Evolutionary conservation across 1,284 basidiomycete species (phyloP).

Genomic region (Puccinia polysora): DNA sequence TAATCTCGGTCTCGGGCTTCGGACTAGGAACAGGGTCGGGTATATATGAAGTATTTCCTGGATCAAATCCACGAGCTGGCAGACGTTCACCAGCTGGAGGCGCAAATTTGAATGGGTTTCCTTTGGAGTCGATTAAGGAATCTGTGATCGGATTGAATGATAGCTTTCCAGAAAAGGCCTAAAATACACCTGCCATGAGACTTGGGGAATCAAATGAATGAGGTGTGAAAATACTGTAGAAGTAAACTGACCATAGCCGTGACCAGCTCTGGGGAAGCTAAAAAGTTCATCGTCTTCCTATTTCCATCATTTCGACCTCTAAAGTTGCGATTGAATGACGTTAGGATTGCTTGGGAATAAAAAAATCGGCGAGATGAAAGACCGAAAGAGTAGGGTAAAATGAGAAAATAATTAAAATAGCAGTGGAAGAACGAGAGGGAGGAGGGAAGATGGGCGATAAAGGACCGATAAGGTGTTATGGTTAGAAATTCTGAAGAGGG

Average conservation of each 20-base stretch:
- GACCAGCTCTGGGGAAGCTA: constrained; percentile 93
- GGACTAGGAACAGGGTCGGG: constrained; percentile 66
- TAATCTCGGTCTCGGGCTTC: constrained; percentile 70
- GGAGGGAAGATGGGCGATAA: too few species aligned
- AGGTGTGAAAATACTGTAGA: constrained; percentile 43
- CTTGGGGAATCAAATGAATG: background rate
- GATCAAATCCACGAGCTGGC: constrained; percentile 74
- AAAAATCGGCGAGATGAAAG: too few species aligned
- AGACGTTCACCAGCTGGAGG: constrained; percentile 80
- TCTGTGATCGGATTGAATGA: constrained; percentile 93
- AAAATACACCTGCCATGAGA: background rate
- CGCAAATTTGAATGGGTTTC: constrained; percentile 70
- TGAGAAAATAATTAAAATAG: too few species aligned
- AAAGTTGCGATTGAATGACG: constrained; percentile 98
- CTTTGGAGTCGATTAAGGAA: constrained; percentile 60
- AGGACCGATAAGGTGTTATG: too few species aligned
- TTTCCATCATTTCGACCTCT: constrained; percentile 97
- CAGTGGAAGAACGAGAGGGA: too few species aligned
- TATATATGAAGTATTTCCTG: constrained; percentile 63
- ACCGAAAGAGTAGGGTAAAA: background rate
- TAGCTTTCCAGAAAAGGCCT: constrained; percentile 86
- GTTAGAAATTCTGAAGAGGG: too few species aligned
- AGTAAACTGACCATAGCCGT: constrained; percentile 62
- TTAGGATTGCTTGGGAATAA: constrained; percentile 77
- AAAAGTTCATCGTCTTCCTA: constrained; percentile 91